Conservation (phyloP, 1,139 yeast genomes). For the Waltiozyma sp. region DNA sequence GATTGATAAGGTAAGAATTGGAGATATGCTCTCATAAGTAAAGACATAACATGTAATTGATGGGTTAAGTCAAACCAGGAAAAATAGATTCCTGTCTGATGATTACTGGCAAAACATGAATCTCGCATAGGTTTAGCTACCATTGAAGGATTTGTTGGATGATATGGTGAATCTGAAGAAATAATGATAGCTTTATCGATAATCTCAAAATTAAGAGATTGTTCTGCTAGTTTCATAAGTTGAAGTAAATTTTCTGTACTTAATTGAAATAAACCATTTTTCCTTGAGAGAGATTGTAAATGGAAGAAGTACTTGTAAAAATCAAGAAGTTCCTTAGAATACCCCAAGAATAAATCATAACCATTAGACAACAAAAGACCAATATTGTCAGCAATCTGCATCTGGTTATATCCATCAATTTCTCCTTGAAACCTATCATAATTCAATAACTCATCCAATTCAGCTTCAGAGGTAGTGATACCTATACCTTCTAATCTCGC, state of each 20-base stretch:
- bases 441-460: constrained; percentile 32
- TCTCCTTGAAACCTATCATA: constrained; percentile 13
- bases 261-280: background rate
- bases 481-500: constrained; percentile 43
- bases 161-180: background rate
- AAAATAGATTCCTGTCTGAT: constrained; percentile 21
- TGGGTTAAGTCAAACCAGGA: constrained; percentile 50
- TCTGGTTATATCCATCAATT: background rate
- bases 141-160: background rate
- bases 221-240: background rate
- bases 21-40: constrained; percentile 29
- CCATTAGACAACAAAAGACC: constrained; percentile 34
- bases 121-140: background rate
- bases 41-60: constrained; percentile 37
- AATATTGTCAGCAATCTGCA: constrained; percentile 25
- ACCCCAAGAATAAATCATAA: constrained; percentile 45
- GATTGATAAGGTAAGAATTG: constrained; percentile 27
- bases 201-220: background rate
- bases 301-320: constrained; percentile 12
- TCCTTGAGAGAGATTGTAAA: background rate
- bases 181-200: background rate
- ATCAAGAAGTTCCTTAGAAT: constrained; percentile 11
- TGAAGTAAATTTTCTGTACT: background rate
- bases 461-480: constrained; percentile 41
- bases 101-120: background rate